Evolutionary conservation across 805 yeast species (phyloP), one percentile per base, ranked within the genome.

Genomic region (Sungouiella blattae): DNA sequence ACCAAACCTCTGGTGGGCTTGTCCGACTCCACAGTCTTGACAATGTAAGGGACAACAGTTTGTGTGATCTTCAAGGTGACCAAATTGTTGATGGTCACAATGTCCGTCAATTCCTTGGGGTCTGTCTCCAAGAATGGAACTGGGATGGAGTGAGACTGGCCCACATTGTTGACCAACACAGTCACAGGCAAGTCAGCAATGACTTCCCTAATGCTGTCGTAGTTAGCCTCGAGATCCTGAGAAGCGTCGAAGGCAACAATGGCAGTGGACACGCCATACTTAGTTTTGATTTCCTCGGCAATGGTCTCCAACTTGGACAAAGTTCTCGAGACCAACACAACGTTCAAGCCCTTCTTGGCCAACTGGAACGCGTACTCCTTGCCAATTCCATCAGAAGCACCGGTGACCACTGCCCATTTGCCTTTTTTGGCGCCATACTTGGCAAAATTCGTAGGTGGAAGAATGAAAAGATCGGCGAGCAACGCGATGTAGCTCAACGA

Each of bases 381-480:
- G 39, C 98, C 98, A 53, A 93, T 83, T 23, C 98, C 98, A 58
- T 93, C 98, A 31, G 97, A 87, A 3, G 97, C 94, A 39, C 98
- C 98, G 5, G 98, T 93, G 12, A 93, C 76, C 21, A 93, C 84
- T n/a, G 97, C 96, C 91, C 96, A 93, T 26, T 75, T 69, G 18
- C 83, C 83, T 14, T 47, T 40, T 41, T 69, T 68, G 18, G 91
- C 83, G n/a, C 96, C 96, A 53, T 88, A 88, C 55, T 77, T 80
- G 27, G 58, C 52, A 52, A 73, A 81, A 52, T 69, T 58, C 32
- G 70, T 78, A 6, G 80, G 64, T 21, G 91, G 87, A 22, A 83
- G 65, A 17, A 86, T 40, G 52, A 78, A 83, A 32, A 81, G 58
- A 44, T 84, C 89, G 14, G 69, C 47, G n/a, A 85, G 26, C 41